These are phyloP conservation scores for Lentithecium fluviatile DNA, from an alignment of 495 filamentous ascomycete species.

Conservation along the genomic window DNA sequence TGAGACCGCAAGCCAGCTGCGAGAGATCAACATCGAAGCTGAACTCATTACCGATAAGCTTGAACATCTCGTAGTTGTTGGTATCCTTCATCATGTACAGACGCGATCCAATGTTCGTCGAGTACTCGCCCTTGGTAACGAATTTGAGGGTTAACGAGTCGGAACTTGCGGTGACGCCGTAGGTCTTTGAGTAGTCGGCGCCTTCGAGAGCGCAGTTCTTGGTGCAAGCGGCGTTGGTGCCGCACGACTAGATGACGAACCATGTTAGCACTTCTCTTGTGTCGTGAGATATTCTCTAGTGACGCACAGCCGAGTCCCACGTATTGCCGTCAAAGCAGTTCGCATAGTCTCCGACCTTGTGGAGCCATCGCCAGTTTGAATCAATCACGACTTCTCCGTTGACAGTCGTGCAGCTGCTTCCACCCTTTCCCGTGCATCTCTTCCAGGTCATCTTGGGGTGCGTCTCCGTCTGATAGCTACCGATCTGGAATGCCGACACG, in stretches of 20 bases:
- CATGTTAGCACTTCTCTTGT: no score
- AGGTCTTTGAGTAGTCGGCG: constrained; percentile 34
- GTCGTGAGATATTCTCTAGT: constrained; percentile 18
- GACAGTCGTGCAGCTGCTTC: constrained; percentile 49
- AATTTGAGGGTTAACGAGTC: constrained; percentile 39
- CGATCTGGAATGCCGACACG: constrained; percentile 31
- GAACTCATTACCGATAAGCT: constrained; percentile 59
- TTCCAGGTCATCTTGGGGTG: constrained; percentile 38
- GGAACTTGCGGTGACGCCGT: constrained; percentile 39
- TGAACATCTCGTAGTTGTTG: constrained; percentile 59
- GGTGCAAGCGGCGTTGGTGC: constrained; percentile 40
- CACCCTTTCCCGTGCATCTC: constrained; percentile 37
- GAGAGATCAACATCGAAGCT: constrained; percentile 65
- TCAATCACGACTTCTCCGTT: constrained; percentile 55
- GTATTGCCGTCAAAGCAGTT: constrained; percentile 43
- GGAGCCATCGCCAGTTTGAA: constrained; percentile 45
- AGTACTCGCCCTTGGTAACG: constrained; percentile 34
- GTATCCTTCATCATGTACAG: constrained; percentile 61
- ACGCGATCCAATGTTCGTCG: constrained; percentile 49
- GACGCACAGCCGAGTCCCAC: constrained; percentile 40
- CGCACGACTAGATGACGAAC: no score
- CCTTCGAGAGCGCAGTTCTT: constrained; percentile 45
- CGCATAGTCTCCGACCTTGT: constrained; percentile 43
- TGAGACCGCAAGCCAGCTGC: constrained; percentile 63
- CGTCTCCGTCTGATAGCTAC: constrained; percentile 36